Evolutionary conservation across 352 stramenopile genomes (phyloP).

Genomic region (Phytophthora melonis): DNA sequence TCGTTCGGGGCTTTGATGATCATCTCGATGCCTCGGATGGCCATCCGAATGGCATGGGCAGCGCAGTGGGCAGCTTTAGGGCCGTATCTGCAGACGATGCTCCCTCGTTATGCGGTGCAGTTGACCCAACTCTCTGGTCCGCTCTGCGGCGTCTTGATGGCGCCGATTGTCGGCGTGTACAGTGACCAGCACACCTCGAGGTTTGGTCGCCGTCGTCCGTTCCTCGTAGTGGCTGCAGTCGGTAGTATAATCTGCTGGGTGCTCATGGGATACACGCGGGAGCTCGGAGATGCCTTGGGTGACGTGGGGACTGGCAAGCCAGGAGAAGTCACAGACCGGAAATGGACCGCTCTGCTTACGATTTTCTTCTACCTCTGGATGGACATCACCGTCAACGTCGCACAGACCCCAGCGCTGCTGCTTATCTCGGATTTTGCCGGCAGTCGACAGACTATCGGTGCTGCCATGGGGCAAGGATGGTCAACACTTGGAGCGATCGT

Average conservation of each 20-base stretch:
- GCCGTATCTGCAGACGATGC: constrained; percentile 61
- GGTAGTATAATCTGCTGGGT: constrained; percentile 56
- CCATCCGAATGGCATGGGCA: constrained; percentile 68
- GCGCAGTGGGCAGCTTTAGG: constrained; percentile 67
- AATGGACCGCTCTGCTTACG: constrained; percentile 58
- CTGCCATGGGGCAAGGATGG: constrained; percentile 55
- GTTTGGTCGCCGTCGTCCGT: constrained; percentile 51
- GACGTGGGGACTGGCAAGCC: constrained; percentile 43
- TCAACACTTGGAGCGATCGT: constrained; percentile 57
- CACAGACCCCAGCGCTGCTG: constrained; percentile 52
- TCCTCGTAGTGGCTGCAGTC: constrained; percentile 47
- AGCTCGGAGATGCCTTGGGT: constrained; percentile 54
- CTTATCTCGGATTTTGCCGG: constrained; percentile 69
- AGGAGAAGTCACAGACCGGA: constrained; percentile 44
- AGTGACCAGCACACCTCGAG: constrained; percentile 43
- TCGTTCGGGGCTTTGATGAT: constrained; percentile 49
- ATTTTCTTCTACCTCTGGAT: constrained; percentile 76
- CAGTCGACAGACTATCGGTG: constrained; percentile 57
- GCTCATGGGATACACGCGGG: constrained; percentile 61
- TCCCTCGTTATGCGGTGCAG: constrained; percentile 59
- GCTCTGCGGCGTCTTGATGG: constrained; percentile 57
- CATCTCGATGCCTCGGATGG: constrained; percentile 64
- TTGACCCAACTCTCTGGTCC: constrained; percentile 64
- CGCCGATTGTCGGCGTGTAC: constrained; percentile 58
- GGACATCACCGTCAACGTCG: constrained; percentile 70